These are phyloP conservation scores for Collybiopsis confluens DNA, from an alignment of 768 basidiomycete species.

Conservation along the genomic window DNA sequence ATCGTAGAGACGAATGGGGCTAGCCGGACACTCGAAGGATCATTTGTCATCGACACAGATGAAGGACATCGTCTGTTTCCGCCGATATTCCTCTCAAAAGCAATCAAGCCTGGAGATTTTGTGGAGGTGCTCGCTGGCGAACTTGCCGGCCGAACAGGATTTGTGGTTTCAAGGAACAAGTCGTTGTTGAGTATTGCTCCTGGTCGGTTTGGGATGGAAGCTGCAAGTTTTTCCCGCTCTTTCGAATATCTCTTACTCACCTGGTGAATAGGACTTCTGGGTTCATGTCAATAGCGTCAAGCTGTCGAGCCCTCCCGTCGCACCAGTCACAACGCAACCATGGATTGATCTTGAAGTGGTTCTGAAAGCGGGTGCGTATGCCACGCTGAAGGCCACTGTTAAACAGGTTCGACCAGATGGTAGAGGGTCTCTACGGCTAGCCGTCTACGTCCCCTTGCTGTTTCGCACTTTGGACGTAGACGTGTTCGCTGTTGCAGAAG, in stretches of 20 bases:
- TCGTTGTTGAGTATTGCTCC: background rate
- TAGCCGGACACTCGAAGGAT: background rate
- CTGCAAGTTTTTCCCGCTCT: background rate
- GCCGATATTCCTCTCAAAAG: background rate
- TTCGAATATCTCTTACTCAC: background rate
- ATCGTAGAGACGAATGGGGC: background rate
- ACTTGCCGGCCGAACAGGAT: background rate
- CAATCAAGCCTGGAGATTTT: background rate
- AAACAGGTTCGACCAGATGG: too few relatives aligned
- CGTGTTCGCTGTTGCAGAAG: too few relatives aligned
- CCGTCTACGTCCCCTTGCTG: too few relatives aligned
- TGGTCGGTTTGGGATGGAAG: background rate
- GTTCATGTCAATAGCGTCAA: background rate
- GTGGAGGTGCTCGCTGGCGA: background rate
- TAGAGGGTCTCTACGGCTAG: too few relatives aligned
- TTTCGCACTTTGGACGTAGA: too few relatives aligned
- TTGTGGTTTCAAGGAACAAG: background rate
- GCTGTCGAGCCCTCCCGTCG: background rate
- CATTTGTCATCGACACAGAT: background rate
- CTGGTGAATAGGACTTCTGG: background rate
- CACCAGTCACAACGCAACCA: background rate
- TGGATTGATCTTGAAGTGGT: too few relatives aligned
- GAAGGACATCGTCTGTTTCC: background rate
- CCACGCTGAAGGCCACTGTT: too few relatives aligned
- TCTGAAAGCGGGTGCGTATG: too few relatives aligned